A percentile compares a stretch with the other conserved stretches of the same genome.
Conservation (phyloP, 2,329 filamentous ascomycete genomes). For the Alternaria ventricosa region DNA sequence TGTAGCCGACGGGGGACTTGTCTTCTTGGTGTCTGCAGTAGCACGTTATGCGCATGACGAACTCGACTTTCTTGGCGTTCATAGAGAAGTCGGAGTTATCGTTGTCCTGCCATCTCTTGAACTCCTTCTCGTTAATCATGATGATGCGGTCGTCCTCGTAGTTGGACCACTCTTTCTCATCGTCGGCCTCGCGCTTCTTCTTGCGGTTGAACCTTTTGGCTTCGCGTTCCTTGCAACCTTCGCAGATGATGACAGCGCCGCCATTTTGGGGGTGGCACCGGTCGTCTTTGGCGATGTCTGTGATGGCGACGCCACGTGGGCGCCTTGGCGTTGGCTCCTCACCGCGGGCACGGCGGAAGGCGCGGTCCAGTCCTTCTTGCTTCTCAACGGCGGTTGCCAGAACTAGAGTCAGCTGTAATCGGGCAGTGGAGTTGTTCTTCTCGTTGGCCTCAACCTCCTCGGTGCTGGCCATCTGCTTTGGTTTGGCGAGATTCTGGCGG, state of each 20-base stretch:
- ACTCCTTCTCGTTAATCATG: constrained; percentile 49
- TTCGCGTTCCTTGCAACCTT: constrained; percentile 89
- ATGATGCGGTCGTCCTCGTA: constrained; percentile 53
- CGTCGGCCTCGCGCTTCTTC: constrained; percentile 86
- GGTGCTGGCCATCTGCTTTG: constrained; percentile 83
- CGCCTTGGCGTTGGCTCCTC: constrained; percentile 49
- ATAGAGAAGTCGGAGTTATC: constrained; percentile 25
- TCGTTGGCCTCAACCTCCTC: constrained; percentile 73
- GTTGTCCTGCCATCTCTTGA: constrained; percentile 44
- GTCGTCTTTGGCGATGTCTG: constrained; percentile 62
- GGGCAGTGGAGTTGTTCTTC: constrained; percentile 62
- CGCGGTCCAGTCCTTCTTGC: constrained; percentile 68
- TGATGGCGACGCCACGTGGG: constrained; percentile 48
- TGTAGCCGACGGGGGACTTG: constrained; percentile 77
- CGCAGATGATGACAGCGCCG: constrained; percentile 91
- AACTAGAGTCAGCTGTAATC: constrained; percentile 62
- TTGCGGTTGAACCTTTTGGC: constrained; percentile 89
- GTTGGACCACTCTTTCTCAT: constrained; percentile 80
- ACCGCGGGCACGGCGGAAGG: constrained; percentile 66
- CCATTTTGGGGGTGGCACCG: constrained; percentile 81
- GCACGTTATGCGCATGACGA: constrained; percentile 94
- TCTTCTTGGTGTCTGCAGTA: constrained; percentile 96
- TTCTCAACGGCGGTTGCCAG: constrained; percentile 92
- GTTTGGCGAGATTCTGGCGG: constrained; percentile 89
- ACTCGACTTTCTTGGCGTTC: constrained; percentile 74